These are phyloP conservation scores for Pseudogymnoascus verrucosus DNA, from an alignment of 2,329 filamentous ascomycete species.

Conservation along the genomic window DNA sequence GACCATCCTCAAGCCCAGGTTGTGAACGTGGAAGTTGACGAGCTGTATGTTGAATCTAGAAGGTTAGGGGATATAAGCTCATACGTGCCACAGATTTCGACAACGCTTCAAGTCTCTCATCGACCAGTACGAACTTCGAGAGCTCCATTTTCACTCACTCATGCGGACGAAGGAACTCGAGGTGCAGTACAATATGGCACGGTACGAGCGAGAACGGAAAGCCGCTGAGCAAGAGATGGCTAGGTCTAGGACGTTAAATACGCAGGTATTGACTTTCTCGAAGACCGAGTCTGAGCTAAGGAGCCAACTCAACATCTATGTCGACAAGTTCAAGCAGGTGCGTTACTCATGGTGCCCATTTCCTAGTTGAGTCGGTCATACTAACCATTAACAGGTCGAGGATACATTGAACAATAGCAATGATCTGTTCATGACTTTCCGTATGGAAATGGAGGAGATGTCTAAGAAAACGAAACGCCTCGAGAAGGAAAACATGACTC, in stretches of 20 bases:
- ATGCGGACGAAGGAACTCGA: constrained; percentile 94
- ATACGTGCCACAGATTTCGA: constrained; percentile 60
- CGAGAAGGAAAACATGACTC: constrained; percentile 88
- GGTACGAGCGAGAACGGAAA: constrained; percentile 85
- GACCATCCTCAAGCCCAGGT: constrained; percentile 73
- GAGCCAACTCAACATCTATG: constrained; percentile 95
- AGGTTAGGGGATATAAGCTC: constrained; percentile 17
- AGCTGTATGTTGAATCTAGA: constrained; percentile 54
- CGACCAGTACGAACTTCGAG: constrained; percentile 92
- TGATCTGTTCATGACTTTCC: constrained; percentile 91
- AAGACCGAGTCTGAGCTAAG: constrained; percentile 91
- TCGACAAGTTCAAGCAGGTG: constrained; percentile 99
- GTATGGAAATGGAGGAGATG: constrained; percentile 99
- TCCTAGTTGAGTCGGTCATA: constrained; percentile 6
- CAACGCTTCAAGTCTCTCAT: constrained; percentile 88
- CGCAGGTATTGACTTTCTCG: constrained; percentile 89
- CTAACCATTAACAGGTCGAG: constrained; percentile 69
- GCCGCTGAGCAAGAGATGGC: constrained; percentile 72
- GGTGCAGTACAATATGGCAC: constrained; percentile 82
- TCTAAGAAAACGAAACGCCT: constrained; percentile 96
- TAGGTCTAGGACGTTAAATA: constrained; percentile 76
- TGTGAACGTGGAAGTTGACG: constrained; percentile 80
- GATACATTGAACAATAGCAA: constrained; percentile 98
- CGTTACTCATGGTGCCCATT: constrained; percentile 27
- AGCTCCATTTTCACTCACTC: constrained; percentile 86